phyloP scores from a whole-genome alignment of 805 yeast species.

The Zygoascus tannicola region DNA sequence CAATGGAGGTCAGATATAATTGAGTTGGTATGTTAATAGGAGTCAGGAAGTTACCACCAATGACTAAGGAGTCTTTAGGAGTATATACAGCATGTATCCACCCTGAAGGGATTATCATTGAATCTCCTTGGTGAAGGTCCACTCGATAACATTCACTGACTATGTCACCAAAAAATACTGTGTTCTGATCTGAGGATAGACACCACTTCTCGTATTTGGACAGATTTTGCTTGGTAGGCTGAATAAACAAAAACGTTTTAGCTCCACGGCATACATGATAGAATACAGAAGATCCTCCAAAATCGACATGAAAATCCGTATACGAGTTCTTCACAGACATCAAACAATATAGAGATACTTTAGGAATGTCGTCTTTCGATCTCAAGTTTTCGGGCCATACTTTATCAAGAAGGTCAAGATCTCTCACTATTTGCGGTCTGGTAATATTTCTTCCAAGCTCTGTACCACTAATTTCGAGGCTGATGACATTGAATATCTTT shows the following conservation, averaged over 20 bases:
- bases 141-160: slow-evolving; percentile 44
- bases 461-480: slow-evolving; percentile 64
- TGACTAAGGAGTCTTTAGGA: slow-evolving; percentile 66
- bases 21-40: slow-evolving; percentile 54
- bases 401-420: slow-evolving; percentile 57
- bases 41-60: slow-evolving; percentile 84
- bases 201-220: slow-evolving; percentile 66
- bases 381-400: slow-evolving; percentile 42
- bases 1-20: slow-evolving; percentile 51
- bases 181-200: slow-evolving; percentile 48
- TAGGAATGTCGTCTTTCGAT: slow-evolving; percentile 21
- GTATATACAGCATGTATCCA: slow-evolving; percentile 91
- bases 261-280: slow-evolving; percentile 71
- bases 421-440: slow-evolving; percentile 60
- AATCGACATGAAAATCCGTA: slow-evolving; percentile 88
- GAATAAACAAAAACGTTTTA: slow-evolving; percentile 67
- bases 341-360: slow-evolving; percentile 59
- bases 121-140: slow-evolving; percentile 52
- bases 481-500: slow-evolving; percentile 68
- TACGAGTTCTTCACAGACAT: slow-evolving; percentile 77
- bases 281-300: slow-evolving; percentile 88
- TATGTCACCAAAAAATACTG: slow-evolving; percentile 55
- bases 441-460: slow-evolving; percentile 39
- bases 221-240: slow-evolving; percentile 62
- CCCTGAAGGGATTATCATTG: slow-evolving; percentile 78